Conservation (phyloP, 2,329 filamentous ascomycete species). For the Davidsoniella virescens region DNA sequence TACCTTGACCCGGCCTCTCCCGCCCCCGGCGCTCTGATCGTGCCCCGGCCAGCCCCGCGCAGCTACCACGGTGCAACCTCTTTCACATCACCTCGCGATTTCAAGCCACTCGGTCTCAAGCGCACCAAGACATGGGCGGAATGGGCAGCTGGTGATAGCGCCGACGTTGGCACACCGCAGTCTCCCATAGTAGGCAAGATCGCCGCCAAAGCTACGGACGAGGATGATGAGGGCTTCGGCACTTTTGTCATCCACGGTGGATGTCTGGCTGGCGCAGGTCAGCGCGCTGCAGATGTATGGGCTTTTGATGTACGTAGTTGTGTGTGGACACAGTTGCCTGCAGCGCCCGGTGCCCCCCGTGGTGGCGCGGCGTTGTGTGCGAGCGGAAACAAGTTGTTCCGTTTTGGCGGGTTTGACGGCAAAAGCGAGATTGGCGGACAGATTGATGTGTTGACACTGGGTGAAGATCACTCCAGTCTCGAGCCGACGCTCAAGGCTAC, state of each 20-base stretch:
- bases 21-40: slow-evolving; percentile 25
- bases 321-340: slow-evolving; percentile 50
- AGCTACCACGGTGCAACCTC: slow-evolving; percentile 53
- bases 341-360: slow-evolving; percentile 49
- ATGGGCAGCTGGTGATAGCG: slow-evolving; percentile 38
- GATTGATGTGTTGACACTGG: slow-evolving; percentile 49
- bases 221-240: slow-evolving; percentile 45
- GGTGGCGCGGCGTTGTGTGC: slow-evolving; percentile 53
- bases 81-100: slow-evolving; percentile 39
- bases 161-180: slow-evolving; percentile 41
- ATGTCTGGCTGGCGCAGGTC: slow-evolving; percentile 41
- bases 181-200: slow-evolving; percentile 40
- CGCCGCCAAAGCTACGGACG: slow-evolving; percentile 40
- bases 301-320: slow-evolving; percentile 50
- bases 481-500: slow-evolving; percentile 35
- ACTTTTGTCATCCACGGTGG: slow-evolving; percentile 66
- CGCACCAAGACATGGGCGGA: slow-evolving; percentile 33
- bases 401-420: slow-evolving; percentile 70
- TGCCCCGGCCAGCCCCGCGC: slow-evolving; percentile 41
- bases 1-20: slow-evolving; percentile 39
- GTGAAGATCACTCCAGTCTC: slow-evolving; percentile 30
- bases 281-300: slow-evolving; percentile 56
- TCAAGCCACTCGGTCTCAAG: slow-evolving; percentile 22
- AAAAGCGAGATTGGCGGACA: slow-evolving; percentile 50
- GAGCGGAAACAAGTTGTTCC: slow-evolving; percentile 48